Conservation (phyloP, 805 yeast species). For the Kluyveromyces aestuarii region DNA sequence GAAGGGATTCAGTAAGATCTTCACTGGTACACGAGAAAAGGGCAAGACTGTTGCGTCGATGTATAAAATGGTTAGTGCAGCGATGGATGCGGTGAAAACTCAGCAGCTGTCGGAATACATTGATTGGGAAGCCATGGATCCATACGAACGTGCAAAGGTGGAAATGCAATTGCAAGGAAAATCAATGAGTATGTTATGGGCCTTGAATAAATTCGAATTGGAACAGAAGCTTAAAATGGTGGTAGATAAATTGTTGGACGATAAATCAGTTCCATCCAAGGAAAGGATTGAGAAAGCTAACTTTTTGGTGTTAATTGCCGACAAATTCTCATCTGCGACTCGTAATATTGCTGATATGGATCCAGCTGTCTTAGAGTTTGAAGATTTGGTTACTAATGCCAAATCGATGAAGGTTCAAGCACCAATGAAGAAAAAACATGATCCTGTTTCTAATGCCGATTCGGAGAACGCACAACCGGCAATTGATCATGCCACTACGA, state of each 20-base stretch:
- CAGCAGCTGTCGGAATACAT: constrained; percentile 67
- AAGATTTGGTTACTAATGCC: constrained; percentile 63
- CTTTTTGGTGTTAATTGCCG: constrained; percentile 66
- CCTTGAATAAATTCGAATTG: constrained; percentile 81
- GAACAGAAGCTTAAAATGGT: constrained; percentile 72
- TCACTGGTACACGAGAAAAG: constrained; percentile 73
- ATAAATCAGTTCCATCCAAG: constrained; percentile 48
- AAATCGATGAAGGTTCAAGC: constrained; percentile 1
- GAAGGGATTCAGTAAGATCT: constrained; percentile 79
- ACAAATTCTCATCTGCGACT: constrained; percentile 52
- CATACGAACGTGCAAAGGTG: constrained; percentile 62
- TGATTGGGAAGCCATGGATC: constrained; percentile 49
- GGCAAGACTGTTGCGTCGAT: constrained; percentile 79
- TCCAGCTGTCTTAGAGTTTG: constrained; percentile 76
- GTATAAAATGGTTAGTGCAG: constrained; percentile 70
- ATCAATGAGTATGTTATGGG: constrained; percentile 91
- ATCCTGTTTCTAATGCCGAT: neutral
- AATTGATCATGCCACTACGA: neutral
- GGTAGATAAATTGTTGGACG: constrained; percentile 68
- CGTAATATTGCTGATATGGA: constrained; percentile 86
- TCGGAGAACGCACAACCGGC: neutral
- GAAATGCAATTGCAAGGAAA: constrained; percentile 82
- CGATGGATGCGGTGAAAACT: constrained; percentile 77
- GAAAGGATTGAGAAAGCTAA: constrained; percentile 70
- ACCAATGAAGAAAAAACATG: neutral